Base-by-base conservation (phyloP, 116 monocot species). In the Trichopus zeylanicus region DNA sequence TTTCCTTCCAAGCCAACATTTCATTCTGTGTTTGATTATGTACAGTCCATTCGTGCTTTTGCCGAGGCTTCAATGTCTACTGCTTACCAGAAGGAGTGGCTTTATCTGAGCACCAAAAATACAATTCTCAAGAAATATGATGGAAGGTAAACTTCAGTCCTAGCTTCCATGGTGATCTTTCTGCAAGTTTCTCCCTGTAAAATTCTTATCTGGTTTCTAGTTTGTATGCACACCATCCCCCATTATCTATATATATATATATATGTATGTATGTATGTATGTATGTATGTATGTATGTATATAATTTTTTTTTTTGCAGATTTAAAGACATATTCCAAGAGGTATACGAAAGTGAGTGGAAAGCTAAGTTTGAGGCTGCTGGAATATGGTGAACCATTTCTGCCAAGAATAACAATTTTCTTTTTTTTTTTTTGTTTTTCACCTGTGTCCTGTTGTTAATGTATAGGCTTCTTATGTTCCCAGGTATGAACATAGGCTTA, bases 51-150 rank as follows among this genome's bases (percentile, higher is more conserved):
- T 52, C 68, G 60, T 68, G 69, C 87, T n/a, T 97, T 97, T 85
- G 97, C 97, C 53, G 84, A 81, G 47, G 82, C 97, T 70, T 97
- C 97, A 53, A 91, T 97, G 91, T 67, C 57, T 29, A 91, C 87
- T 67, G 97, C 97, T 67, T 91, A 82, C 49, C 70, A 77, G 70
- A 97, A 97, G 48, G 91, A 75, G 70, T 97, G 97, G 97, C 91
- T 97, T 22, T 97, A 97, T 76, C 91, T 97, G n/a, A 91, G 97
- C 77, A 97, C 97, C 29, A 97, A 97, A 69, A 97, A 97, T 56
- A 97, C 97, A 55, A 97, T 97, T 65, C 55, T 97, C 66, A 97
- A 97, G 53, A 90, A 91, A 75, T 97, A 86, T 73, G 95, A 95
- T 69, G 95, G 95, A 53, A 97, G 95, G 95, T 92, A 59, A 4